Evolutionary conservation across 345 rosid genomes (phyloP).

Genomic region (Adansonia digitata): DNA sequence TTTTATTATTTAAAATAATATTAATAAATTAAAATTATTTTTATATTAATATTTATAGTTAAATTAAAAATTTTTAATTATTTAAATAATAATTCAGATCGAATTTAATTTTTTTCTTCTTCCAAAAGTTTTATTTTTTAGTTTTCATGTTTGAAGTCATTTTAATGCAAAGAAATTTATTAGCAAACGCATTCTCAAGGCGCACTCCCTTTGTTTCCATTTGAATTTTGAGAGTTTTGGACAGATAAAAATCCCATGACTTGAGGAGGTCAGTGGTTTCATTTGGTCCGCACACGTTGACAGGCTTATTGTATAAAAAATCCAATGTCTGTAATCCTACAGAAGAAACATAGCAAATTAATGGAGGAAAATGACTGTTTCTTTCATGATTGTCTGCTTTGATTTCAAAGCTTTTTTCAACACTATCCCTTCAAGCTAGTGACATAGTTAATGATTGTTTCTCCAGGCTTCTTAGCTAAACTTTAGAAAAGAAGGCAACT

Average conservation of each 20-base stretch:
- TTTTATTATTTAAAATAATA: no score
- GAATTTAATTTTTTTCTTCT: no score
- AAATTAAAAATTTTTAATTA: no score
- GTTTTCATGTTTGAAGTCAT: background rate
- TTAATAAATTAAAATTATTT: no score
- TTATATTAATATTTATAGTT: no score
- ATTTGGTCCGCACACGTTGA: background rate
- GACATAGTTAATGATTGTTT: background rate
- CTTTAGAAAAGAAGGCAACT: no score
- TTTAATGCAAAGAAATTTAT: background rate
- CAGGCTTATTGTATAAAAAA: background rate
- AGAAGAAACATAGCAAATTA: background rate
- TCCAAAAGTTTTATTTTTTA: constrained; percentile 20
- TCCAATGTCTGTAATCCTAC: background rate
- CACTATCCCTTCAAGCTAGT: background rate
- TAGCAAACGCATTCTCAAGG: background rate
- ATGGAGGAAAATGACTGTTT: background rate
- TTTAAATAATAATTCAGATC: no score
- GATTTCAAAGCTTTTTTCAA: background rate
- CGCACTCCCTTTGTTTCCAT: background rate
- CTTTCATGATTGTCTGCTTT: background rate
- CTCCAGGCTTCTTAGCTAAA: background rate
- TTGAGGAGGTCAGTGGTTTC: background rate
- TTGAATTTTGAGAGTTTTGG: background rate
- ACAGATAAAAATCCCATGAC: background rate